phyloP scores from a whole-genome alignment of 2,329 filamentous ascomycete genomes.

The Eutypa lata region DNA sequence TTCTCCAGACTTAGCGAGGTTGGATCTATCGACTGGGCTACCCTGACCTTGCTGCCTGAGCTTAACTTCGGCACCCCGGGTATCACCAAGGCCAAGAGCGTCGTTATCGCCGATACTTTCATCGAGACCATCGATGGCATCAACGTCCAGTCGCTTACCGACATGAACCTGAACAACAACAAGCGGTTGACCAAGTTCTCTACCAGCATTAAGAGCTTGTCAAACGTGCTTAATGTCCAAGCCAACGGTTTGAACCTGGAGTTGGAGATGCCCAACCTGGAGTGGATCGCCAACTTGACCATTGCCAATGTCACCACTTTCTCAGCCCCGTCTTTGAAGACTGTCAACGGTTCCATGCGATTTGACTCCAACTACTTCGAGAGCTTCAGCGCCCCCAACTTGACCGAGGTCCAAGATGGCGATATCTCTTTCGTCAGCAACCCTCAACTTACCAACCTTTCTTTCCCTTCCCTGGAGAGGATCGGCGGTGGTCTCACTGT shows the following conservation, averaged over 20 bases:
- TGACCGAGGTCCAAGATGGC: constrained; percentile 62
- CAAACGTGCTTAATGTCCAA: constrained; percentile 66
- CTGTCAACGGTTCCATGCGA: constrained; percentile 75
- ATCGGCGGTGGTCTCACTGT: constrained; percentile 80
- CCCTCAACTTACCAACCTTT: constrained; percentile 66
- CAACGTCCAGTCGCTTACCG: constrained; percentile 68
- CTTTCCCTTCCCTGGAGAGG: constrained; percentile 63
- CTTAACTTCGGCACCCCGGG: constrained; percentile 48
- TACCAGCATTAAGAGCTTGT: constrained; percentile 76
- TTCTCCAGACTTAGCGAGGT: constrained; percentile 66
- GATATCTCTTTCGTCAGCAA: constrained; percentile 64
- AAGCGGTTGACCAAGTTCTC: constrained; percentile 70
- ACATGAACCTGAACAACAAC: constrained; percentile 90
- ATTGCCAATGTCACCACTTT: constrained; percentile 77
- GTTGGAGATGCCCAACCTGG: constrained; percentile 74
- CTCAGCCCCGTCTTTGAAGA: constrained; percentile 66
- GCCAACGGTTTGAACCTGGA: constrained; percentile 74
- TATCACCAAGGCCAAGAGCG: constrained; percentile 63
- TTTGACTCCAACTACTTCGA: constrained; percentile 77
- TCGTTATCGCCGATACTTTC: constrained; percentile 83
- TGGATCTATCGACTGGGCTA: constrained; percentile 66
- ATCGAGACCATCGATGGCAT: constrained; percentile 77
- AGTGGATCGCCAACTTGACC: constrained; percentile 75
- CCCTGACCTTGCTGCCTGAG: constrained; percentile 59
- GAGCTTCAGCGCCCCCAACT: constrained; percentile 62